phyloP scores from a whole-genome alignment of 176 grass and related monocot genomes.

The Aegilops bicornis region DNA sequence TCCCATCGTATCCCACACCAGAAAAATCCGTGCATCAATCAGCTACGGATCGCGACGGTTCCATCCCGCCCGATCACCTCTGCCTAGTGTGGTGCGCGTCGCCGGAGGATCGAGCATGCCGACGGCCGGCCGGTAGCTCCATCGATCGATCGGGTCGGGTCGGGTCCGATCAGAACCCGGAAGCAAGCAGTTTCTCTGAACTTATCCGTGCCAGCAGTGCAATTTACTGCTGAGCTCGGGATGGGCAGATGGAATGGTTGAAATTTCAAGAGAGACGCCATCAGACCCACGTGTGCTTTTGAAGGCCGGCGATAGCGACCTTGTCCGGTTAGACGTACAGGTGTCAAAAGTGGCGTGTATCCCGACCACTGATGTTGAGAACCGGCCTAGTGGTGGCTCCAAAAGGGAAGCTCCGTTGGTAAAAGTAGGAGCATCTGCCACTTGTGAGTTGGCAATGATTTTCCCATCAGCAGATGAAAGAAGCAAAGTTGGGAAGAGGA shows the following conservation, averaged over 20 bases:
- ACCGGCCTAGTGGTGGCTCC: not conserved
- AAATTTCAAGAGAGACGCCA: not conserved
- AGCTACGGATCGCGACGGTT: not conserved
- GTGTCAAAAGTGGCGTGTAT: not conserved
- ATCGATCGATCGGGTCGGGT: no score
- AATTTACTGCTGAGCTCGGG: no score
- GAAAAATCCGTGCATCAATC: not conserved
- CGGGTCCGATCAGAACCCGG: no score
- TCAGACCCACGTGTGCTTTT: not conserved
- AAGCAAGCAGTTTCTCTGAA: not conserved
- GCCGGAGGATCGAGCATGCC: not conserved
- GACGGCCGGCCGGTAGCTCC: no score
- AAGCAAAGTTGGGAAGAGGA: not conserved
- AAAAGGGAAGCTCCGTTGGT: not conserved
- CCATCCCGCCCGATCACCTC: not conserved
- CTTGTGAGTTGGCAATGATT: not conserved
- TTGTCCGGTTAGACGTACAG: not conserved
- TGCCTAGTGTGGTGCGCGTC: no score
- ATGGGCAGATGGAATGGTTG: no score
- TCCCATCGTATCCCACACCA: not conserved
- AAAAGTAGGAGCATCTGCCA: not conserved
- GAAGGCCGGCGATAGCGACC: not conserved
- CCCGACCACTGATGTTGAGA: not conserved
- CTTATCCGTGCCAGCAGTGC: no score
- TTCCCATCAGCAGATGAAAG: not conserved